phyloP scores from a whole-genome alignment of 2,329 filamentous ascomycete species.

The Alternaria solani region DNA sequence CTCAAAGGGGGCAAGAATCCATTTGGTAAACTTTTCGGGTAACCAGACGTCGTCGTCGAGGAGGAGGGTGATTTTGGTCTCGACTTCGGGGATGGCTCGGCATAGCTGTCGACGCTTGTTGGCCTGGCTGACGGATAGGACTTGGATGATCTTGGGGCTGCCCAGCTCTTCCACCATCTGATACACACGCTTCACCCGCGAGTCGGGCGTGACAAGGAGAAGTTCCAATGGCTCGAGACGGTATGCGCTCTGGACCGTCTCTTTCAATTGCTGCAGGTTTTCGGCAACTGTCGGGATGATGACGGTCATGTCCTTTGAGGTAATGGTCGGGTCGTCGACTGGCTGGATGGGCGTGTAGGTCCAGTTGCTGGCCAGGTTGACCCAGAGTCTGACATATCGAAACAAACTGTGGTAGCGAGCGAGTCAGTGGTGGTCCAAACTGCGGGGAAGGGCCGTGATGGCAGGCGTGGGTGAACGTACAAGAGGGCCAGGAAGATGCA shows the following conservation, averaged over 20 bases:
- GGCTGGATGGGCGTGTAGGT: slow-evolving; percentile 84
- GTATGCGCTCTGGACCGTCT: slow-evolving; percentile 80
- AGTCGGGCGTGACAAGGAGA: slow-evolving; percentile 85
- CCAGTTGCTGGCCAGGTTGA: slow-evolving; percentile 82
- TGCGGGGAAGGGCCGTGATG: slow-evolving; percentile 12
- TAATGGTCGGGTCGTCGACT: slow-evolving; percentile 80
- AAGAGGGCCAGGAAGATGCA: slow-evolving; percentile 48
- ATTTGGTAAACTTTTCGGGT: slow-evolving; percentile 83
- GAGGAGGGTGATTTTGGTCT: slow-evolving; percentile 86
- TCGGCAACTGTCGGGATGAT: slow-evolving; percentile 94
- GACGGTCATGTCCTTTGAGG: slow-evolving; percentile 85
- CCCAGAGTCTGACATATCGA: slow-evolving; percentile 84
- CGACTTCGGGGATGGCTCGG: slow-evolving; percentile 84
- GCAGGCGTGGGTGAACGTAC: slow-evolving; percentile 36
- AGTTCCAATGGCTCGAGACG: slow-evolving; percentile 74
- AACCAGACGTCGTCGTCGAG: slow-evolving; percentile 96
- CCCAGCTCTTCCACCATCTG: slow-evolving; percentile 60
- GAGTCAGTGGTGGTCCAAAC: slow-evolving; percentile 33
- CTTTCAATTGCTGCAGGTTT: slow-evolving; percentile 80
- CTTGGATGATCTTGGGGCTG: slow-evolving; percentile 68
- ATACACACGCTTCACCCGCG: slow-evolving; percentile 74
- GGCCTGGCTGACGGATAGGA: slow-evolving; percentile 81
- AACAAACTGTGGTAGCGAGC: slow-evolving; percentile 69
- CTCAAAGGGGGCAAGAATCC: slow-evolving; percentile 94
- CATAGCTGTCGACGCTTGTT: slow-evolving; percentile 97